phyloP scores from a whole-genome alignment of 2,329 filamentous ascomycete species.

The Gaeumannomyces tritici region DNA sequence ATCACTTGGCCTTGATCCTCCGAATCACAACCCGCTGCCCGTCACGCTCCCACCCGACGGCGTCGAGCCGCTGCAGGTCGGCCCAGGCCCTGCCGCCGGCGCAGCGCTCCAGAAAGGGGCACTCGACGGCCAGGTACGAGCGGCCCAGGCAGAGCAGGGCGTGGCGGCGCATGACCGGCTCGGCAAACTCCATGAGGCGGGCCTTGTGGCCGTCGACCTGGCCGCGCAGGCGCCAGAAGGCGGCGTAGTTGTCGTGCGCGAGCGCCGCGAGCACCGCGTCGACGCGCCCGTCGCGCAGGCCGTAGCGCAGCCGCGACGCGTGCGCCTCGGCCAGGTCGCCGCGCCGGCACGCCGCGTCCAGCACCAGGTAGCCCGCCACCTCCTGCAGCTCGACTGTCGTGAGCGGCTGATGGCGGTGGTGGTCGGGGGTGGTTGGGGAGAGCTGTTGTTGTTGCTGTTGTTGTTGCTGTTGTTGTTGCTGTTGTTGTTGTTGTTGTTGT shows the following conservation, averaged over 20 bases:
- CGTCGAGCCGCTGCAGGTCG: slow-evolving; percentile 54
- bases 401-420: slow-evolving; percentile 35
- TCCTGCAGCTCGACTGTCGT: slow-evolving; percentile 66
- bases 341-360: slow-evolving; percentile 83
- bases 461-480: slow-evolving; percentile 15
- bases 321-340: slow-evolving; percentile 66
- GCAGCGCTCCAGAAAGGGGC: slow-evolving; percentile 57
- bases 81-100: slow-evolving; percentile 60
- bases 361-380: slow-evolving; percentile 68
- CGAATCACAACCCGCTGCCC: slow-evolving; percentile 69
- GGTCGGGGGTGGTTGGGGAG: background rate
- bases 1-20: slow-evolving; percentile 32
- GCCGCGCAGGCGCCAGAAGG: slow-evolving; percentile 62
- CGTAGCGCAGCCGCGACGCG: slow-evolving; percentile 50
- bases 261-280: slow-evolving; percentile 60
- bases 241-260: slow-evolving; percentile 71
- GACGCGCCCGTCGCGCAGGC: slow-evolving; percentile 57
- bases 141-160: slow-evolving; percentile 80
- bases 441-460: slow-evolving; percentile 49
- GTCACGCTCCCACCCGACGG: slow-evolving; percentile 78
- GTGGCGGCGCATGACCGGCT: slow-evolving; percentile 62
- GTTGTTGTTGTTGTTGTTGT: slow-evolving; percentile 37
- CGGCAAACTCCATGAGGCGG: slow-evolving; percentile 73
- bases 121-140: slow-evolving; percentile 67
- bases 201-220: slow-evolving; percentile 73